These are phyloP conservation scores for Pittosporum tobira DNA, from an alignment of 129 eudicot species.

Conservation along the genomic window DNA sequence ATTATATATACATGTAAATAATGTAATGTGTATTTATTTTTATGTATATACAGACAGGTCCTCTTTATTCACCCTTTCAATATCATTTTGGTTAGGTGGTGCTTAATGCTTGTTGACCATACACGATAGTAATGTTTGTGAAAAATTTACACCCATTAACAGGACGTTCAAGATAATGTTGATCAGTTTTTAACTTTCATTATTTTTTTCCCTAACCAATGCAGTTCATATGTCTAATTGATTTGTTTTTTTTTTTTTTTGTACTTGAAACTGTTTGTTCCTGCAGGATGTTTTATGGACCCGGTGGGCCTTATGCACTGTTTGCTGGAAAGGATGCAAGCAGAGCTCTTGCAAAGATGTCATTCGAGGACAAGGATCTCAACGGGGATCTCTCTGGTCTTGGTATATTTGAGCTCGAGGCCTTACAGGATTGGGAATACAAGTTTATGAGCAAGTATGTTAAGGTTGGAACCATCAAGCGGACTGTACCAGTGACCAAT, in stretches of 20 bases:
- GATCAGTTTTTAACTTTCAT: not conserved
- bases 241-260: not conserved
- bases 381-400: slow-evolving; percentile 74
- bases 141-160: not conserved
- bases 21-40: too few relatives aligned
- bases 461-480: slow-evolving; percentile 80
- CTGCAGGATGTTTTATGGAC: slow-evolving; percentile 89
- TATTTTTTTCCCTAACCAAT: not conserved
- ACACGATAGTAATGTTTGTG: not conserved
- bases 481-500: slow-evolving; percentile 24
- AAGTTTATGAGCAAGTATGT: slow-evolving; percentile 95
- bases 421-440: slow-evolving; percentile 94
- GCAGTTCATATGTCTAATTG: not conserved
- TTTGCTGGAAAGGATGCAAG: slow-evolving; percentile 98
- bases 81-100: not conserved
- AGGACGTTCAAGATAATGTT: not conserved
- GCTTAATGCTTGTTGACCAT: not conserved
- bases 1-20: not conserved
- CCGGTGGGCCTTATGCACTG: slow-evolving; percentile 82
- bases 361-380: slow-evolving; percentile 73
- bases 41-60: too few relatives aligned
- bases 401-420: slow-evolving; percentile 79
- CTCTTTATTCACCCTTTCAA: not conserved
- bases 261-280: not conserved
- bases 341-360: slow-evolving; percentile 96